Base-by-base conservation (phyloP, 257 asterid genomes). In the Coffea canephora region DNA sequence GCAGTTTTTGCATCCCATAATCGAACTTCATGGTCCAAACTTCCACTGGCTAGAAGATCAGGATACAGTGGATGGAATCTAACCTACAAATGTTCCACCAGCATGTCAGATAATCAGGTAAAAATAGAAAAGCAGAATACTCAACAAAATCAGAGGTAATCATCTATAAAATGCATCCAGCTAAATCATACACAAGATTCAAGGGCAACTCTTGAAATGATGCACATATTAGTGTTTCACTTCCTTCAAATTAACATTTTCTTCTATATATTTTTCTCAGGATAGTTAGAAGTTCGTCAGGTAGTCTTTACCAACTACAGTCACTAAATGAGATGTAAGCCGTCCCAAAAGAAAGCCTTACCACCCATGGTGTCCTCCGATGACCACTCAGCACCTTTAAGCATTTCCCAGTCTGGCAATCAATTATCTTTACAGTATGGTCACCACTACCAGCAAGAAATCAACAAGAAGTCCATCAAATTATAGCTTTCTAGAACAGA, bases 321-420 rank as follows among this genome's bases (percentile, higher is more conserved):
- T 48, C 55, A 74, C 73, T 52, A 66, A 70, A 21, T 80, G 25
- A 75, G 65, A 71, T 76, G 46, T 39, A 62, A 18, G 25, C 75
- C 31, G 61, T 71, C 8, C 74, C 74, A 76, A 81, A 85, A 85
- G 85, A 82, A 65, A 82, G 80, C 48, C 91, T 90, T 88, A 95
- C 99, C 98, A 93, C 99, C 99, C 99, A 95, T 75, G 99, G 99
- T 65, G 99, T 95, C 87, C 99, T 91, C 78, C 98, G 94, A 87
- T 95, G 99, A 81, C 99, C 99, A 79, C 92, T 95, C 83, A 95
- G 89, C 85, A 93, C 97, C 89, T 95, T 95, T 80, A 93, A 87
- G 90, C 99, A 95, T 72, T 88, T 95, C 77, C 99, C 97, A 77
- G 92, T 93, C 87, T 84, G 96, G 83, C 93, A 93, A 84, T 95